These are phyloP conservation scores for Colletotrichum sp. DNA, from an alignment of 2,329 filamentous ascomycete species.

Conservation along the genomic window DNA sequence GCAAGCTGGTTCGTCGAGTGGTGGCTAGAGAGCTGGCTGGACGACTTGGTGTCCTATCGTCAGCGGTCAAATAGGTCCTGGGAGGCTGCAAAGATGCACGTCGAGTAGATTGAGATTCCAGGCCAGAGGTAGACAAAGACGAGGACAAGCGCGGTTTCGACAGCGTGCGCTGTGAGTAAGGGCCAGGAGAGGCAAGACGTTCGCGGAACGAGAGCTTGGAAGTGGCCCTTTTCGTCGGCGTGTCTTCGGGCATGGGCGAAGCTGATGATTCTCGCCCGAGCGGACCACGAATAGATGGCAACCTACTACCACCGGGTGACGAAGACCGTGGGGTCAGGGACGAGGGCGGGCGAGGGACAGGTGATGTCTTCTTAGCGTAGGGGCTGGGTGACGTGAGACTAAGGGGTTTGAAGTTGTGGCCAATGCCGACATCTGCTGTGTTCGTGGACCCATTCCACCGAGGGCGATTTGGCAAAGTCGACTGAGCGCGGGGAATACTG, in stretches of 20 bases:
- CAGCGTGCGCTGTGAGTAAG: slow-evolving; percentile 50
- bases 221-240: slow-evolving; percentile 47
- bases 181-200: slow-evolving; percentile 53
- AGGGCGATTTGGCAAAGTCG: slow-evolving; percentile 62
- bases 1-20: slow-evolving; percentile 56
- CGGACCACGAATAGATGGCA: slow-evolving; percentile 55
- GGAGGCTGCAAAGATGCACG: slow-evolving; percentile 60
- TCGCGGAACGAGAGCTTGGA: slow-evolving; percentile 61
- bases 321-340: slow-evolving; percentile 45
- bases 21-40: slow-evolving; percentile 62
- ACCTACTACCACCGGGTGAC: slow-evolving; percentile 43
- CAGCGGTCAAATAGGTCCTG: slow-evolving; percentile 33
- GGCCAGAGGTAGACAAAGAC: slow-evolving; percentile 48
- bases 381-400: slow-evolving; percentile 65
- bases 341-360: slow-evolving; percentile 44
- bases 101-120: slow-evolving; percentile 40
- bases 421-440: slow-evolving; percentile 65
- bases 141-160: slow-evolving; percentile 48
- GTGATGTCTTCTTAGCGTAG: slow-evolving; percentile 51
- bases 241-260: slow-evolving; percentile 51
- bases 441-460: slow-evolving; percentile 77
- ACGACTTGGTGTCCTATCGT: slow-evolving; percentile 40
- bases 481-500: slow-evolving; percentile 47
- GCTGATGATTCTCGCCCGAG: slow-evolving; percentile 50
- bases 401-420: slow-evolving; percentile 71